Conservation (phyloP, 768 basidiomycete species). For the Phylloporus rhodoxanthus region DNA sequence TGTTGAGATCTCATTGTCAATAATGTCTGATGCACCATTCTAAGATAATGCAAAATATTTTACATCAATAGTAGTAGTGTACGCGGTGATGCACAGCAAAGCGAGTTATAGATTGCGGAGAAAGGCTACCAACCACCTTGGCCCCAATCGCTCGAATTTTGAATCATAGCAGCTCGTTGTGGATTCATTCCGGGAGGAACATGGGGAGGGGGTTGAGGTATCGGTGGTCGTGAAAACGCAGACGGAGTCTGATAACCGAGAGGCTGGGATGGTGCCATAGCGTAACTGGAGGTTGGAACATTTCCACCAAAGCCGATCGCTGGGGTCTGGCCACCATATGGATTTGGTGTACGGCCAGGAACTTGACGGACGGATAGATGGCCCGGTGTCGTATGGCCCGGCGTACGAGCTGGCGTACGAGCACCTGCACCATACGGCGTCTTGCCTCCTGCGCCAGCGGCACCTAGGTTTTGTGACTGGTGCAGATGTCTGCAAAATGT, state of each 20-base stretch:
- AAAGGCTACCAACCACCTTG: conserved; percentile 29
- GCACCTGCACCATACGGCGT: conserved; percentile 73
- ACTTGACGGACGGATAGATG: conserved; percentile 68
- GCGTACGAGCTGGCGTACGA: conserved; percentile 73
- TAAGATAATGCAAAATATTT: conserved; percentile 20
- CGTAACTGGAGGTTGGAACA: conserved; percentile 25
- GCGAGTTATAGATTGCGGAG: conserved; percentile 11
- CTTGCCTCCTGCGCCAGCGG: conserved; percentile 53
- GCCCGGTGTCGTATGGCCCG: conserved; percentile 75
- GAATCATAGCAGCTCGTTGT: conserved; percentile 60
- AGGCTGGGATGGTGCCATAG: conserved; percentile 29
- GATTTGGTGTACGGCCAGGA: conserved; percentile 70
- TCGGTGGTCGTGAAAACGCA: conserved; percentile 36
- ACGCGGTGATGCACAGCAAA: conserved; percentile 14
- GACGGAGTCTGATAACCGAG: conserved; percentile 39
- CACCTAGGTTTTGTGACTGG: conserved; percentile 63
- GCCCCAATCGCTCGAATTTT: conserved; percentile 39
- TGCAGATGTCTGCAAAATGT: conserved; percentile 56
- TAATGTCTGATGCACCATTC: conserved; percentile 16
- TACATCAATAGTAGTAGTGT: conserved; percentile 26
- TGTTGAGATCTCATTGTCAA: not conserved
- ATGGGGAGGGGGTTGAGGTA: conserved; percentile 38
- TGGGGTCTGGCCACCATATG: conserved; percentile 50
- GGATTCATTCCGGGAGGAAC: conserved; percentile 61
- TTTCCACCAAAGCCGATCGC: conserved; percentile 28